These are phyloP conservation scores for Rubia tinctorum DNA, from an alignment of 305 asterid genomes.

Conservation along the genomic window DNA sequence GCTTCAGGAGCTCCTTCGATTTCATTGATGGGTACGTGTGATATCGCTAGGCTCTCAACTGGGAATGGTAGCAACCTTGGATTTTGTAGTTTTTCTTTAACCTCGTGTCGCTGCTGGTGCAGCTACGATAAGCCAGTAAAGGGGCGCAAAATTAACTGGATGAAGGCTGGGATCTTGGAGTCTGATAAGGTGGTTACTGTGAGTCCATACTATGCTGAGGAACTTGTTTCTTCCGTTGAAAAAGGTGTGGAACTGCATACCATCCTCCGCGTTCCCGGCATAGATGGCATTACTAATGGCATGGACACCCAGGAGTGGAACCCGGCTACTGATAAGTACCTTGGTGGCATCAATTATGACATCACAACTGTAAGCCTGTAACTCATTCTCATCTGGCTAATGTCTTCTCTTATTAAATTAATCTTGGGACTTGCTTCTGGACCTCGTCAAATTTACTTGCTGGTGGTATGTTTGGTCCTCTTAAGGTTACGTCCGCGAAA, in stretches of 20 bases:
- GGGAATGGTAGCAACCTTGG: background rate
- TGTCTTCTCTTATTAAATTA: too few relatives aligned
- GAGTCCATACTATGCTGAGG: constrained; percentile 83
- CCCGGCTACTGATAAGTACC: constrained; percentile 75
- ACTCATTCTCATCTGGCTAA: background rate
- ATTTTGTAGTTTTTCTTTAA: background rate
- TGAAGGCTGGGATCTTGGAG: constrained; percentile 84
- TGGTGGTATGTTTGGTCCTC: constrained; percentile 19
- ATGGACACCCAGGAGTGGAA: constrained; percentile 96
- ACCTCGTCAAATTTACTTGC: background rate
- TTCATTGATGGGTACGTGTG: constrained; percentile 92
- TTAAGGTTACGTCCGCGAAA: constrained; percentile 63
- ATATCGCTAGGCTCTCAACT: background rate
- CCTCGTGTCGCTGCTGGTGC: too few relatives aligned
- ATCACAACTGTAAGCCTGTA: constrained; percentile 56
- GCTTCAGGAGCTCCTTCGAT: constrained; percentile 72
- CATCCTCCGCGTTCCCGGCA: constrained; percentile 36
- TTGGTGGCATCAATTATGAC: constrained; percentile 56
- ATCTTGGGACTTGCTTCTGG: background rate
- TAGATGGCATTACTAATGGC: constrained; percentile 76
- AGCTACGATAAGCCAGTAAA: constrained; percentile 72
- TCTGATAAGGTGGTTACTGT: constrained; percentile 65
- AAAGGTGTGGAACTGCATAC: constrained; percentile 81
- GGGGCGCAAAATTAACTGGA: constrained; percentile 96
- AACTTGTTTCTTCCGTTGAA: constrained; percentile 58